Evolutionary conservation across 2,329 filamentous ascomycete genomes (phyloP).

Genomic region (Venturia nashicola): DNA sequence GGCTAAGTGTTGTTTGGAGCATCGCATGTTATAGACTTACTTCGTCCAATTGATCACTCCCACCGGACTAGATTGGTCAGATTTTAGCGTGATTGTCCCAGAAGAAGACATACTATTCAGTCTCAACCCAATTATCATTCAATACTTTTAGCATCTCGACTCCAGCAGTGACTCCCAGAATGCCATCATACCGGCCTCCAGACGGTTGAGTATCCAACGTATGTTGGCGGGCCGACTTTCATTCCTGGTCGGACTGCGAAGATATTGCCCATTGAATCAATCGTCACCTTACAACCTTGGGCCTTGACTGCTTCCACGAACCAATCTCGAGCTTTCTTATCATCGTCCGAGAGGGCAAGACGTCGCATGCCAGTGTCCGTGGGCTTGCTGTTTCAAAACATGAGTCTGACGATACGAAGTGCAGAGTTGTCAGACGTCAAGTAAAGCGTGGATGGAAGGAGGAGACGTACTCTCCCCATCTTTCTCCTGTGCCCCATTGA

Average conservation of each 20-base stretch:
- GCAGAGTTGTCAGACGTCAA: not conserved
- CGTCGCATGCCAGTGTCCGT: slow-evolving; percentile 69
- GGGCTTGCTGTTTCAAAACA: slow-evolving; percentile 23
- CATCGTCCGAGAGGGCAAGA: slow-evolving; percentile 57
- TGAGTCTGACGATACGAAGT: not conserved
- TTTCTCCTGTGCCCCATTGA: slow-evolving; percentile 52
- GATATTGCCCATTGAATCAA: slow-evolving; percentile 71
- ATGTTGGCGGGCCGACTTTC: slow-evolving; percentile 48
- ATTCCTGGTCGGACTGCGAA: slow-evolving; percentile 60
- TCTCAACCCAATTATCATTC: slow-evolving; percentile 54
- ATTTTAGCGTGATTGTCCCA: not conserved
- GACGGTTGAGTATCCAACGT: slow-evolving; percentile 47
- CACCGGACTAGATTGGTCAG: slow-evolving; percentile 32
- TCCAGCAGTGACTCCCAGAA: slow-evolving; percentile 60
- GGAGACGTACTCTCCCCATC: slow-evolving; percentile 51
- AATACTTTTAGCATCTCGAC: slow-evolving; percentile 61
- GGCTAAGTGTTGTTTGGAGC: not conserved
- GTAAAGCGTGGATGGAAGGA: not conserved
- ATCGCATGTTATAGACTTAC: slow-evolving; percentile 22
- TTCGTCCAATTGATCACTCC: slow-evolving; percentile 74
- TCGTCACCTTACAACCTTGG: slow-evolving; percentile 53
- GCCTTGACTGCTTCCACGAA: slow-evolving; percentile 51
- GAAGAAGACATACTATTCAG: slow-evolving; percentile 35
- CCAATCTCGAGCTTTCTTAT: slow-evolving; percentile 64
- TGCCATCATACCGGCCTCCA: slow-evolving; percentile 64